phyloP scores from a whole-genome alignment of 352 stramenopile genomes.

The Globisporangium cylindrosporum region DNA sequence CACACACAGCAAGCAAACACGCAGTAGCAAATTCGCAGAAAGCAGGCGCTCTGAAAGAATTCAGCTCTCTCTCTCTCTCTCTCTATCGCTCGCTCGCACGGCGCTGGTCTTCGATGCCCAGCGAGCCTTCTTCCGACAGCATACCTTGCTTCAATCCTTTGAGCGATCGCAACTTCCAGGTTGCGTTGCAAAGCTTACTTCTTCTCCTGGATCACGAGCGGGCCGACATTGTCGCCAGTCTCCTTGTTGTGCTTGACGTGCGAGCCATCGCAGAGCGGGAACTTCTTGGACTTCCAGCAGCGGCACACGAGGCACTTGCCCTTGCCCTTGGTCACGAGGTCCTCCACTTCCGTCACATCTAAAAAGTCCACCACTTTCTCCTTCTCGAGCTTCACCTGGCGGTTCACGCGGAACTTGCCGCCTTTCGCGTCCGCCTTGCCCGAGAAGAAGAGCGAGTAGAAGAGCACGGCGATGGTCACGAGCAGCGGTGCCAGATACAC shows the following conservation, averaged over 20 bases:
- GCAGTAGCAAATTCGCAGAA: no score
- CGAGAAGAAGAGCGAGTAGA: constrained; percentile 60
- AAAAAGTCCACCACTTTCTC: constrained; percentile 80
- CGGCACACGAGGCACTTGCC: constrained; percentile 81
- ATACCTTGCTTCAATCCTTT: background rate
- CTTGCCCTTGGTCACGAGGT: constrained; percentile 69
- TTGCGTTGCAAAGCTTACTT: constrained; percentile 14
- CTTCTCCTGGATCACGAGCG: constrained; percentile 66
- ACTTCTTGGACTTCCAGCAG: constrained; percentile 90
- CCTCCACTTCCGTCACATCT: constrained; percentile 69
- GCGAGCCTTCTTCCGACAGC: no score
- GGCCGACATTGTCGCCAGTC: constrained; percentile 80
- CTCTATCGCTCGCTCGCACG: no score
- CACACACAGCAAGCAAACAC: background rate
- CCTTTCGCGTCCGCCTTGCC: constrained; percentile 44
- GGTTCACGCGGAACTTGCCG: constrained; percentile 66
- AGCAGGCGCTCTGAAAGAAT: background rate
- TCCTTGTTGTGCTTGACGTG: constrained; percentile 89
- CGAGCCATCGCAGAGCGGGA: constrained; percentile 73
- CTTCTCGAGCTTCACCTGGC: constrained; percentile 66
- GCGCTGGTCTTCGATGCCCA: background rate
- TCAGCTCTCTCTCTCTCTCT: no score
- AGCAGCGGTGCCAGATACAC: constrained; percentile 81
- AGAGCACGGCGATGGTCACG: constrained; percentile 69
- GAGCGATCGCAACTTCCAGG: background rate